Evolutionary conservation across 2,329 filamentous ascomycete genomes (phyloP), one percentile per base, ranked within the genome.

Genomic region (Epichloe uncinata): DNA sequence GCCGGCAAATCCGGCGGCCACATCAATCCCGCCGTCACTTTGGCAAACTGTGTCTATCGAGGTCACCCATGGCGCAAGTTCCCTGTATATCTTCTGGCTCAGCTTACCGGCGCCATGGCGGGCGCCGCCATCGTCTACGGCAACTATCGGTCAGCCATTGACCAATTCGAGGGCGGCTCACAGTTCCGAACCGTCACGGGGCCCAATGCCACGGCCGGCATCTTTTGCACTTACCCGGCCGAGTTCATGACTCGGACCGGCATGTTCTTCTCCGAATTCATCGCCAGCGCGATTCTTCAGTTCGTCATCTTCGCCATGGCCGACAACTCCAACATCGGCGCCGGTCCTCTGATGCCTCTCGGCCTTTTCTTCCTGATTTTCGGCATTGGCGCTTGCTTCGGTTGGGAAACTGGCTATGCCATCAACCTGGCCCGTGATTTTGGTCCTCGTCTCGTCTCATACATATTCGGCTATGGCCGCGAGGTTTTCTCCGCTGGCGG

Each of bases 221-320:
- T 88, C 55, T 87, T 87, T 87, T 84, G 79, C 70, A 87, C 84
- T 0, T 87, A 87, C 57, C 83, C 84, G 0, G 77, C 79, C 38
- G 58, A 67, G 0, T 84, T 87, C 63, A 73, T 87, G 70, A 81
- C 78, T 3, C 79, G 74, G 46, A 77, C 79, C 0, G 78, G 75
- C 45, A 79, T 84, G 66, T 84, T 86, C 66, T 85, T 87, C 59
- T 82, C 78, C 18, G 84, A 88, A 57, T 82, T 87, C 55, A 71
- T 87, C 46, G 79, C 82, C 15, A 82, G 75, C 51, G 68, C 80
- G 0, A 72, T 87, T 34, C 66, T 87, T 22, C 83, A 85, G 75
- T 84, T 87, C 58, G 71, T 81, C 53, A 84, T 88, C 45, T 86
- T 84, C 59, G 82, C 82, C 0, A 65, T 87, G 46, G 80, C 82